Evolutionary conservation across 345 rosid genomes (phyloP).

Genomic region (Atalantia buxifolia): DNA sequence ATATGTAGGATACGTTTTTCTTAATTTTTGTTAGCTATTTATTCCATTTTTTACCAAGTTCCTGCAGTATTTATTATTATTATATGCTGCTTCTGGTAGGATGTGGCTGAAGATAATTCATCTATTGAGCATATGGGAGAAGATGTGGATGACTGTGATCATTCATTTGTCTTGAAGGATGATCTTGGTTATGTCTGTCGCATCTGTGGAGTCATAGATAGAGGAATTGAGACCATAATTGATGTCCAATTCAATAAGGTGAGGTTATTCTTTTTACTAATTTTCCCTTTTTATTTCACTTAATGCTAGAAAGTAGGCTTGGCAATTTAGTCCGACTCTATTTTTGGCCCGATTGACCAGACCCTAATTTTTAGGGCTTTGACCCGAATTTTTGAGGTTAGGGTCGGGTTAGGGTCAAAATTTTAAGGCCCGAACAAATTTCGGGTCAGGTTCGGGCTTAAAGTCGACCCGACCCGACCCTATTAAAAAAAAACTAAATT

Average conservation of each 20-base stretch:
- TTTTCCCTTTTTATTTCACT: constrained; percentile 2
- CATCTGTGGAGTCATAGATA: constrained; percentile 68
- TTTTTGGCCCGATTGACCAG: no score
- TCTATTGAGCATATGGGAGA: constrained; percentile 40
- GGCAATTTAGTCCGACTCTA: no score
- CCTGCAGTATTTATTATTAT: constrained; percentile 7
- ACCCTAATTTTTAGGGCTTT: no score
- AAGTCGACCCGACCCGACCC: no score
- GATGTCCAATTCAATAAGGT: constrained; percentile 83
- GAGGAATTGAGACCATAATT: constrained; percentile 71
- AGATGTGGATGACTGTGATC: constrained; percentile 66
- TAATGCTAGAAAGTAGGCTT: neutral
- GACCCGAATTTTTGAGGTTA: no score
- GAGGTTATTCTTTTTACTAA: constrained; percentile 5
- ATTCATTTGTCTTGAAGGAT: constrained; percentile 75
- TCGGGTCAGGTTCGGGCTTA: no score
- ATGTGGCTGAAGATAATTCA: constrained; percentile 40
- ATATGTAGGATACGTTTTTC: neutral
- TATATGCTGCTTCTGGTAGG: constrained; percentile 37
- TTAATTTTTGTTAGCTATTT: neutral
- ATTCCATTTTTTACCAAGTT: neutral
- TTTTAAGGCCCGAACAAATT: no score
- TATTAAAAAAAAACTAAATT: no score
- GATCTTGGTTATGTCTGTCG: constrained; percentile 96
- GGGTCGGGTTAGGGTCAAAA: no score